Evolutionary conservation across 2,329 filamentous ascomycete genomes (phyloP).

Genomic region (Chrysoporthe austroafricana): DNA sequence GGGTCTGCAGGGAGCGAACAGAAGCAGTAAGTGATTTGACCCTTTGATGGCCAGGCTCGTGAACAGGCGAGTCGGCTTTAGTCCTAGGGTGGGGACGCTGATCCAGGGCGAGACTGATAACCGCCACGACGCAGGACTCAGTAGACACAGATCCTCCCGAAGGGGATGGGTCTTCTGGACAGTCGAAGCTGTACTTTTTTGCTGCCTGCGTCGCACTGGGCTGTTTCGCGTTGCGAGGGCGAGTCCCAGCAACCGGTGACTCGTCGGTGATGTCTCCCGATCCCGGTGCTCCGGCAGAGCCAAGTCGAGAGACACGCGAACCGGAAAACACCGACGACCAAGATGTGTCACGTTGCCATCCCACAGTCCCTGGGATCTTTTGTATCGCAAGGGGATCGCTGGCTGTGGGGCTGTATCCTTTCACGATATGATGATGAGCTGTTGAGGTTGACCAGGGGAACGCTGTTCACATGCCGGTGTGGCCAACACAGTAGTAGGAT

Average conservation of each 20-base stretch:
- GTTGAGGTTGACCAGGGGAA: not conserved
- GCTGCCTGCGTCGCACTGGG: not conserved
- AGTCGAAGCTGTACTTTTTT: not conserved
- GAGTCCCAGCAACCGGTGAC: not conserved
- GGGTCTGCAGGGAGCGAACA: conserved; percentile 23
- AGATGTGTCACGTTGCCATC: not conserved
- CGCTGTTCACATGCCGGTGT: not conserved
- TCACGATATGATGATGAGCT: not conserved
- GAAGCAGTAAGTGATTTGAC: conserved; percentile 16
- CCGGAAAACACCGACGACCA: not conserved
- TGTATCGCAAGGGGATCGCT: not conserved
- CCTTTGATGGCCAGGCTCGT: conserved; percentile 8
- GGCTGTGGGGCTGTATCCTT: not conserved
- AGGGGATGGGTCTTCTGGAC: not conserved
- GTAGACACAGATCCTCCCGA: not conserved
- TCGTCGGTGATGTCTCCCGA: not conserved
- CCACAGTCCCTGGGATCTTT: not conserved
- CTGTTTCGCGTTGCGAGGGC: not conserved
- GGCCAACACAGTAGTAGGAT: not conserved
- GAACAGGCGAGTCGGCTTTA: conserved; percentile 3
- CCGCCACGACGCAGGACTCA: not conserved
- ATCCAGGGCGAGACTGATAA: not conserved
- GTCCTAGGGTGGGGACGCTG: conserved; percentile 15
- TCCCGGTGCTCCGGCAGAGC: not conserved
- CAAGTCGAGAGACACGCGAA: not conserved